Base-by-base conservation (phyloP, 129 eudicot genomes). In the Saussurea involucrata region DNA sequence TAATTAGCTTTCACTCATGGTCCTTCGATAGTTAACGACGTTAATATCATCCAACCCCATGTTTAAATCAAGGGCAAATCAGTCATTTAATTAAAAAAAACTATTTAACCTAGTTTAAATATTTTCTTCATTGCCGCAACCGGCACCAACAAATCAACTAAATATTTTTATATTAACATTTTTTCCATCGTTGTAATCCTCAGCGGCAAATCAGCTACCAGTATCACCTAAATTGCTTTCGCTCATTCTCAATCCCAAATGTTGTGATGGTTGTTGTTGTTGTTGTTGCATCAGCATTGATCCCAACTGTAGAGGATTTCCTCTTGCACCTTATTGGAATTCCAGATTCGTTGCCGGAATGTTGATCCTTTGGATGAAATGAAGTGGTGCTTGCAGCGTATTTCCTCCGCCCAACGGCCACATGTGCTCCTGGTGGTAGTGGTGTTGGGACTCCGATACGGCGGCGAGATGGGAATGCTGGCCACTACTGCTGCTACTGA, bases 151-250 rank as follows among this genome's bases (percentile, higher is more conserved):
- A n/a, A n/a, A n/a, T n/a, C n/a, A n/a, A n/a, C n/a, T n/a, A n/a
- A n/a, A n/a, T n/a, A n/a, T n/a, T n/a, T n/a, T n/a, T n/a, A n/a
- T n/a, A n/a, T n/a, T n/a, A n/a, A n/a, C n/a, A n/a, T n/a, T n/a
- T n/a, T n/a, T n/a, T n/a, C n/a, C n/a, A n/a, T n/a, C n/a, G n/a
- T n/a, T n/a, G n/a, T n/a, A n/a, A n/a, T n/a, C n/a, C n/a, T n/a
- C n/a, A n/a, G n/a, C n/a, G n/a, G n/a, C n/a, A n/a, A n/a, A n/a
- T n/a, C n/a, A n/a, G n/a, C n/a, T n/a, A n/a, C n/a, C n/a, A n/a
- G n/a, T n/a, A n/a, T n/a, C n/a, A n/a, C 97, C 97, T 88, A 91
- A 75, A 87, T 88, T 88, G 25, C 87, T 68, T 37, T 91, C 97
- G 17, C 88, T 67, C 85, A 88, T 87, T 58, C 94, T 92, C 76